These are phyloP conservation scores for Yamadazyma endophytica DNA, from an alignment of 805 yeast genomes.

Conservation along the genomic window DNA sequence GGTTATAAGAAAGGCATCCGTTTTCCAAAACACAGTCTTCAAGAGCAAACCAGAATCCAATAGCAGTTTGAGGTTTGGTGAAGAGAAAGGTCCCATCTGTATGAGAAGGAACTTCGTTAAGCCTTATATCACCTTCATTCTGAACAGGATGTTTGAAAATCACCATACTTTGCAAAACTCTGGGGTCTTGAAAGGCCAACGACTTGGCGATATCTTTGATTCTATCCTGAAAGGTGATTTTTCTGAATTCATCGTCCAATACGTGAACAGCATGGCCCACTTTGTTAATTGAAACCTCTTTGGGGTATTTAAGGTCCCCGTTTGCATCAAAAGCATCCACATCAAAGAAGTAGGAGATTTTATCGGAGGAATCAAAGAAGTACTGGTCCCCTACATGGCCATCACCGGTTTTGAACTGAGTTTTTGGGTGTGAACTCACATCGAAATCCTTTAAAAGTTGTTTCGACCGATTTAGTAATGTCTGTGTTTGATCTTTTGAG, in stretches of 20 bases:
- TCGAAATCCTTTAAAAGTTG: slow-evolving; percentile 47
- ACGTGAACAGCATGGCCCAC: slow-evolving; percentile 76
- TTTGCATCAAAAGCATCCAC: slow-evolving; percentile 56
- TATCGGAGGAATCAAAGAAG: slow-evolving; percentile 65
- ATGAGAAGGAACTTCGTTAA: slow-evolving; percentile 68
- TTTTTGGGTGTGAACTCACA: slow-evolving; percentile 56
- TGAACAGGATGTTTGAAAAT: slow-evolving; percentile 66
- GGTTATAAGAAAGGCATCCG: slow-evolving; percentile 66
- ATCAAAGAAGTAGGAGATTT: slow-evolving; percentile 66
- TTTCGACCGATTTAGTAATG: slow-evolving; percentile 41
- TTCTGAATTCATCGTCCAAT: slow-evolving; percentile 44
- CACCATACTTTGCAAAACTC: slow-evolving; percentile 74
- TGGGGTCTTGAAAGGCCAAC: slow-evolving; percentile 57
- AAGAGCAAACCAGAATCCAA: slow-evolving; percentile 81
- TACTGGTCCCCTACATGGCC: slow-evolving; percentile 72
- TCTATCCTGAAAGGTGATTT: slow-evolving; percentile 48
- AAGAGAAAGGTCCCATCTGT: slow-evolving; percentile 71
- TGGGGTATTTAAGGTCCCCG: slow-evolving; percentile 51
- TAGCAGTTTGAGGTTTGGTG: slow-evolving; percentile 65
- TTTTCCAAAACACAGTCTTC: slow-evolving; percentile 65
- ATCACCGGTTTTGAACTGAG: slow-evolving; percentile 61
- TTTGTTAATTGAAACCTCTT: slow-evolving; percentile 62
- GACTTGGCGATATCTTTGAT: slow-evolving; percentile 49
- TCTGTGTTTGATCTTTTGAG: slow-evolving; percentile 32
- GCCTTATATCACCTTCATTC: slow-evolving; percentile 19